Evolutionary conservation across 208 protist species (phyloP).

Genomic region (Sergeia podlipaevii): DNA sequence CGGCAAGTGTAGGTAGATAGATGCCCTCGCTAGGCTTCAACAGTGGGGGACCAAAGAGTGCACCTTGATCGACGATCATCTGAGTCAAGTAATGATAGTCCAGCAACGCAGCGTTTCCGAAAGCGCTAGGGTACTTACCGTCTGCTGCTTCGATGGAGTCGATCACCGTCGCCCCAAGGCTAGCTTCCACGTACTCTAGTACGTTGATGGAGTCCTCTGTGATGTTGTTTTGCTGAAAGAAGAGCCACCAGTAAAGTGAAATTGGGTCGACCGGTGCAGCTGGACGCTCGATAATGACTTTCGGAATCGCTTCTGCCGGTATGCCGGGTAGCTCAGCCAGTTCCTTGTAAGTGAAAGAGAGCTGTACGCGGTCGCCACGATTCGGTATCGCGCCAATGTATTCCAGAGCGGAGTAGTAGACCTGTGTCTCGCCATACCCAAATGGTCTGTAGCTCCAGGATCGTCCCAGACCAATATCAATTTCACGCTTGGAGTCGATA

Average conservation of each 20-base stretch:
- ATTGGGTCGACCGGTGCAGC: conserved; percentile 12
- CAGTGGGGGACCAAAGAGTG: conserved; percentile 17
- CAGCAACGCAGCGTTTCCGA: conserved; percentile 92
- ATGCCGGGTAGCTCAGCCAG: conserved; percentile 1
- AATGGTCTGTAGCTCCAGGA: conserved; percentile 74
- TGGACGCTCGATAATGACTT: conserved; percentile 22
- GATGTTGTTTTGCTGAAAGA: conserved; percentile 53
- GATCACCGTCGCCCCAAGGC: conserved; percentile 42
- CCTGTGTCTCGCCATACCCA: conserved; percentile 77
- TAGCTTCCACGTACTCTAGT: conserved; percentile 14
- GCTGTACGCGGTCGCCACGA: conserved; percentile 51
- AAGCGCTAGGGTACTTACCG: conserved; percentile 89
- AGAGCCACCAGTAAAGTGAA: conserved; percentile 18
- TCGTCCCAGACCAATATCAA: conserved; percentile 74
- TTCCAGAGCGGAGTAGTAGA: conserved; percentile 60
- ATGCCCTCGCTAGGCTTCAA: conserved; percentile 9
- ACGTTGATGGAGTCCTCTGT: conserved; percentile 25
- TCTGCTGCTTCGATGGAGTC: conserved; percentile 53
- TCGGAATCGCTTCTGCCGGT: neutral
- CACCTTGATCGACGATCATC: conserved; percentile 27
- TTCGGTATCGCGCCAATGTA: conserved; percentile 56
- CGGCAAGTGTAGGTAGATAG: conserved; percentile 21
- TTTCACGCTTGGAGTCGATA: conserved; percentile 63
- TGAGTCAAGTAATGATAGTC: conserved; percentile 54
- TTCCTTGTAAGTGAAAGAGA: conserved; percentile 21